phyloP scores from a whole-genome alignment of 2,329 filamentous ascomycete species.

The Fusarium solani-melongenae region DNA sequence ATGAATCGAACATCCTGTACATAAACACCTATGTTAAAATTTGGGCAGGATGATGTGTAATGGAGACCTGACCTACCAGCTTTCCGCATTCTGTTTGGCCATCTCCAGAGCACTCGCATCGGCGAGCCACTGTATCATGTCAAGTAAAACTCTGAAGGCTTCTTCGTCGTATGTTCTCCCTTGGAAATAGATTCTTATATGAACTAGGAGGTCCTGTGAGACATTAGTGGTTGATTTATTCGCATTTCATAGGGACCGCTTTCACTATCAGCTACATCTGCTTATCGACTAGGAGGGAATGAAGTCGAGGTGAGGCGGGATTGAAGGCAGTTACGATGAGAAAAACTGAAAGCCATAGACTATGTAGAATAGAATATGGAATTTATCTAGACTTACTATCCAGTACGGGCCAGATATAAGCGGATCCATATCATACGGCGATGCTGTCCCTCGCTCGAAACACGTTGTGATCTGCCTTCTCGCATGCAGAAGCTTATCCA shows the following conservation, averaged over 20 bases:
- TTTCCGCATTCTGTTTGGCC: accelerated
- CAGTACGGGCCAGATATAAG: neutral
- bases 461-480: neutral
- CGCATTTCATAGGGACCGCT: neutral
- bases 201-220: too few relatives aligned
- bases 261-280: neutral
- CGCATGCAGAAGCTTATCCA: neutral
- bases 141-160: neutral
- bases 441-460: neutral
- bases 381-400: neutral
- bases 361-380: neutral
- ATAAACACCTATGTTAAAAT: neutral
- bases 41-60: too few relatives aligned
- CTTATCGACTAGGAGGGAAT: neutral
- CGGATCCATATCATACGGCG: neutral
- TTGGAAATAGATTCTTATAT: accelerated
- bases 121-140: neutral
- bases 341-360: neutral
- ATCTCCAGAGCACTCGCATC: neutral
- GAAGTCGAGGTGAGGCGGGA: too few relatives aligned
- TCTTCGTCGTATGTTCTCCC: neutral
- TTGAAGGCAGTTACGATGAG: neutral
- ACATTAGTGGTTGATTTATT: neutral
- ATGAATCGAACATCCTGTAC: too few relatives aligned
- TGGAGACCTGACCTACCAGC: neutral